Evolutionary conservation across 2,329 filamentous ascomycete genomes (phyloP).

Genomic region (Huntiella decipiens): DNA sequence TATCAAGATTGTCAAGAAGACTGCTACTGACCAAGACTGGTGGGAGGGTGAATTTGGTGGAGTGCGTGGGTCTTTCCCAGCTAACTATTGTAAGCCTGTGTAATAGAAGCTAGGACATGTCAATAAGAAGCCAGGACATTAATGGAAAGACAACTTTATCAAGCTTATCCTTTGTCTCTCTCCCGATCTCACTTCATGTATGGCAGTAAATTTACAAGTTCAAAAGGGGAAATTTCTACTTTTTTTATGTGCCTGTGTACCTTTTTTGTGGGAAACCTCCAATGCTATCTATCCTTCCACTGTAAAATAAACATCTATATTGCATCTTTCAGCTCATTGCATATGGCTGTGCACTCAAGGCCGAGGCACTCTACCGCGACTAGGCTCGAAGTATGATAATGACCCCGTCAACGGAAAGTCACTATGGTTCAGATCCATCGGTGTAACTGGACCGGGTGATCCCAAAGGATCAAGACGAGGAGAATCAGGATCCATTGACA

Average conservation of each 20-base stretch:
- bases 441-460: conserved; percentile 41
- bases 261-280: not conserved
- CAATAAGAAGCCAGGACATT: too few relatives aligned
- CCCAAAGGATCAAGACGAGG: conserved; percentile 33
- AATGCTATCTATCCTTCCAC: not conserved
- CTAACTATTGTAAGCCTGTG: conserved; percentile 51
- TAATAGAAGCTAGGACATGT: conserved; percentile 11
- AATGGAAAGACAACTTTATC: too few relatives aligned
- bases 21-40: conserved; percentile 66
- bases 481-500: conserved; percentile 24
- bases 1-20: conserved; percentile 62
- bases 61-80: conserved; percentile 53
- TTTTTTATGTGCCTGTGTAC: not conserved
- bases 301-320: not conserved
- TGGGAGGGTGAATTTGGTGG: conserved; percentile 66
- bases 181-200: too few relatives aligned
- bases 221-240: not conserved
- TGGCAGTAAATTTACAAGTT: too few relatives aligned
- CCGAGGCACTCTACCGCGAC: conserved; percentile 3
- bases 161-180: too few relatives aligned
- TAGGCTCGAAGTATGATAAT: conserved; percentile 11
- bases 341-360: not conserved
- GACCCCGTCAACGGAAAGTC: conserved; percentile 15
- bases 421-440: conserved; percentile 33
- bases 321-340: not conserved